phyloP scores from a whole-genome alignment of 2,329 filamentous ascomycete genomes.

The Sporothrix pallida region DNA sequence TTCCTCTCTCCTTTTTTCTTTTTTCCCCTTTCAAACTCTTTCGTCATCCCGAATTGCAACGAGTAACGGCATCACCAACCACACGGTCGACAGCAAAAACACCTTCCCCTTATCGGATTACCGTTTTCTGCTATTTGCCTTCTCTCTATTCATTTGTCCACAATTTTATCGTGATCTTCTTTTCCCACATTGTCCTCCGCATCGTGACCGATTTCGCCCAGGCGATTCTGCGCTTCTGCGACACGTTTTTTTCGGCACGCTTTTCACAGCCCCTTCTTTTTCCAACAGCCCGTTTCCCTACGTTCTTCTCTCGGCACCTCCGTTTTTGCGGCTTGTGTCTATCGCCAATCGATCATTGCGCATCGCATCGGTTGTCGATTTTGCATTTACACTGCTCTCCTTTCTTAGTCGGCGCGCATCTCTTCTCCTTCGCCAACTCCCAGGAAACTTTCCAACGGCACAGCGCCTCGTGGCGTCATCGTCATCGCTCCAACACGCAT shows the following conservation, averaged over 20 bases:
- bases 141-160: not conserved
- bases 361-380: conserved; percentile 1
- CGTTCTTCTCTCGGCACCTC: not conserved
- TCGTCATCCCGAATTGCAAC: conserved; percentile 31
- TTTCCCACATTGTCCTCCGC: not conserved
- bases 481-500: not conserved
- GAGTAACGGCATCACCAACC: conserved; percentile 28
- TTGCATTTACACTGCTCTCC: not conserved
- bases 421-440: not conserved
- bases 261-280: not conserved
- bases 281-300: not conserved
- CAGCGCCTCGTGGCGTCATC: conserved; percentile 28
- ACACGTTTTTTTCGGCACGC: not conserved
- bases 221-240: conserved; percentile 22
- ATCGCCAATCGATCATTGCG: not conserved
- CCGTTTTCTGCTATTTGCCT: not conserved
- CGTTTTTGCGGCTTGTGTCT: not conserved
- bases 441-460: not conserved
- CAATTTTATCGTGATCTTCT: conserved; percentile 1
- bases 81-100: conserved; percentile 15
- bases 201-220: conserved; percentile 21
- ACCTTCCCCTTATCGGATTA: conserved; percentile 12
- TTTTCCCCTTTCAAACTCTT: conserved; percentile 32
- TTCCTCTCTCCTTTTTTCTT: conserved; percentile 28
- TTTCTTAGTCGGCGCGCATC: not conserved